A percentile compares a stretch with the other conserved stretches of the same genome.
These are phyloP conservation scores for Laguncularia racemosa DNA, from an alignment of 345 rosid genomes.

Conservation along the genomic window DNA sequence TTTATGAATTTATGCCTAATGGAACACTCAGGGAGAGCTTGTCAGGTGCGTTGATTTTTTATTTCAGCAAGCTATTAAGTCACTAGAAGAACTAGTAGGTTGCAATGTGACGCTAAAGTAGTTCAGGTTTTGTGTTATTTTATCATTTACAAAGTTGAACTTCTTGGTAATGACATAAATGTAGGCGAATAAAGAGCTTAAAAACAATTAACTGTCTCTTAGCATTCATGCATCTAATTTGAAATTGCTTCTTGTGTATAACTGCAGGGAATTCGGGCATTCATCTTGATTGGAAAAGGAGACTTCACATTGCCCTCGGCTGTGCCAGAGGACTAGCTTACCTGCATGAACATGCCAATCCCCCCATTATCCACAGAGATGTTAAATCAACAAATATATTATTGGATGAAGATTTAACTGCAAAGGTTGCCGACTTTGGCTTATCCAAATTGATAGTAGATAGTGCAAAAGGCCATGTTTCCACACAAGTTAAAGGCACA, in stretches of 20 bases:
- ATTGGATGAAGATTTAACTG: conserved; percentile 16
- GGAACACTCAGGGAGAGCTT: conserved; percentile 79
- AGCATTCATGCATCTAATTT: no score
- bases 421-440: conserved; percentile 30
- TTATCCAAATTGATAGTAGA: conserved; percentile 17
- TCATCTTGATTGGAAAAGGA: conserved; percentile 18
- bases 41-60: conserved; percentile 35
- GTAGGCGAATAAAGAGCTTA: no score
- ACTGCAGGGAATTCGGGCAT: conserved; percentile 17
- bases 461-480: conserved; percentile 15
- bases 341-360: conserved; percentile 25
- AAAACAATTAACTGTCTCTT: no score
- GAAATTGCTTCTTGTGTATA: neutral
- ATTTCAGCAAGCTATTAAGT: no score
- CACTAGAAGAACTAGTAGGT: no score
- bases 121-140: no score
- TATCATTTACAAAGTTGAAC: no score
- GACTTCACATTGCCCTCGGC: conserved; percentile 18
- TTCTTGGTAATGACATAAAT: no score
- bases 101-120: no score
- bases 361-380: conserved; percentile 30
- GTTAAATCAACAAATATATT: conserved; percentile 23
- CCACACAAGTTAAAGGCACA: conserved; percentile 26
- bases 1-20: conserved; percentile 81
- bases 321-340: conserved; percentile 27